These are phyloP conservation scores for Lodderomyces elongisporus DNA, from an alignment of 1,139 yeast genomes.

Conservation along the genomic window DNA sequence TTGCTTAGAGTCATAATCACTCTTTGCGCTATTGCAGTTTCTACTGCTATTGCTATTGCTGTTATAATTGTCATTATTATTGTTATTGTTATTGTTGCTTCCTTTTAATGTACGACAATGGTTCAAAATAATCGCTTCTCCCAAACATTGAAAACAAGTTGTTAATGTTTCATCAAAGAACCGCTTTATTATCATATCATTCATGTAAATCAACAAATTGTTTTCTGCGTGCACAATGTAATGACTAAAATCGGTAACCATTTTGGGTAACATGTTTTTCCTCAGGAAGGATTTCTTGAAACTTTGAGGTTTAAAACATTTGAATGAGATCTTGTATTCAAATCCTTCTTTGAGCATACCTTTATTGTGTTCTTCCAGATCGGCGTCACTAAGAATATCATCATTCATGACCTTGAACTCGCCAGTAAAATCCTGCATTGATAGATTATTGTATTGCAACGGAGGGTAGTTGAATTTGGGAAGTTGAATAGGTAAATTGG, in stretches of 20 bases:
- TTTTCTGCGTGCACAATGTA: constrained; percentile 13
- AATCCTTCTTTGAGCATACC: constrained; percentile 11
- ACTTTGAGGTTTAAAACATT: constrained; percentile 2
- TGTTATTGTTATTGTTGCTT: too few relatives aligned
- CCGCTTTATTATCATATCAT: constrained; percentile 4
- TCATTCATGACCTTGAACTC: constrained; percentile 16
- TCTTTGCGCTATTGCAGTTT: too few relatives aligned
- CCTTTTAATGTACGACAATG: too few relatives aligned
- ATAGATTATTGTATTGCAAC: constrained; percentile 20
- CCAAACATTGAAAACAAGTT: constrained; percentile 15
- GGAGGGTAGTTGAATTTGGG: constrained; percentile 22
- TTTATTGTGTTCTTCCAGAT: neutral
- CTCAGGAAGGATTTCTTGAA: neutral
- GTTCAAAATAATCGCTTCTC: constrained; percentile 16
- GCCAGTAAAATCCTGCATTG: constrained; percentile 17
- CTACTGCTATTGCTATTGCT: constrained; percentile 9
- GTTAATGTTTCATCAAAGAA: constrained; percentile 4
- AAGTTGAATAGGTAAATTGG: constrained; percentile 19
- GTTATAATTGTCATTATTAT: too few relatives aligned
- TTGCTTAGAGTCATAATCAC: too few relatives aligned
- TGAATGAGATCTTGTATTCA: constrained; percentile 3
- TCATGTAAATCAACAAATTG: constrained; percentile 12
- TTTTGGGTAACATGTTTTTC: neutral
- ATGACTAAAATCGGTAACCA: constrained; percentile 11
- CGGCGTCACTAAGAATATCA: constrained; percentile 2